Evolutionary conservation across 768 basidiomycete genomes (phyloP).

Genomic region (Russula ochroleuca): DNA sequence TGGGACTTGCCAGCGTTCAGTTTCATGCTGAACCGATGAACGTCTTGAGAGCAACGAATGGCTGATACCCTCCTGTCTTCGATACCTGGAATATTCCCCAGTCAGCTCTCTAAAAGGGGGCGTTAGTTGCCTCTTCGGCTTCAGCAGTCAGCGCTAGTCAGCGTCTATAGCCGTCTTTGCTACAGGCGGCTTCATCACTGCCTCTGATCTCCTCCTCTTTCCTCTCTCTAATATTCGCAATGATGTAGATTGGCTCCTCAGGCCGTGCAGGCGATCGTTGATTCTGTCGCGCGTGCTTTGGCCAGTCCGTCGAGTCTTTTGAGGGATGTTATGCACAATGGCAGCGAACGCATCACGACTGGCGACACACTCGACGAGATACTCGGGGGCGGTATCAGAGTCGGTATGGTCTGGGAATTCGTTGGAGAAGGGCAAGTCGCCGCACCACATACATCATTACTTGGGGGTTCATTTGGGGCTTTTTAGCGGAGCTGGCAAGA

Average conservation of each 20-base stretch:
- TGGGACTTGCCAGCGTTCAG: too few relatives aligned
- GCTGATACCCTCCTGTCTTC: constrained; percentile 18
- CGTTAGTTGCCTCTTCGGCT: neutral
- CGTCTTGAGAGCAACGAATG: neutral
- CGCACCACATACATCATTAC: neutral
- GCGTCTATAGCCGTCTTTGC: neutral
- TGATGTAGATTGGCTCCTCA: constrained; percentile 49
- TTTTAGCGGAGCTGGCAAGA: constrained; percentile 87
- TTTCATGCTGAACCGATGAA: neutral
- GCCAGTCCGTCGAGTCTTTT: constrained; percentile 41
- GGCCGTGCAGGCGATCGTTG: constrained; percentile 50
- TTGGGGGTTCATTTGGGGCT: neutral
- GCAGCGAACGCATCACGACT: constrained; percentile 56
- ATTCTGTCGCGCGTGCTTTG: constrained; percentile 45
- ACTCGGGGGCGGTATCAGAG: constrained; percentile 75
- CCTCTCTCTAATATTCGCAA: constrained; percentile 50
- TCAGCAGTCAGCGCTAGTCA: too few relatives aligned
- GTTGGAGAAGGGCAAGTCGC: constrained; percentile 76
- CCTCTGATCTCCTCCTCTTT: constrained; percentile 49
- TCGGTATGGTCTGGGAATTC: constrained; percentile 83
- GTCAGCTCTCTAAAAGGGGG: constrained; percentile 16
- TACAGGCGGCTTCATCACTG: constrained; percentile 47
- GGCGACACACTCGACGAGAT: constrained; percentile 71
- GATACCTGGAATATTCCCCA: constrained; percentile 16
- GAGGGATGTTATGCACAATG: constrained; percentile 37